Conservation (phyloP, 2,329 filamentous ascomycete species). For the Nemania sp. region DNA sequence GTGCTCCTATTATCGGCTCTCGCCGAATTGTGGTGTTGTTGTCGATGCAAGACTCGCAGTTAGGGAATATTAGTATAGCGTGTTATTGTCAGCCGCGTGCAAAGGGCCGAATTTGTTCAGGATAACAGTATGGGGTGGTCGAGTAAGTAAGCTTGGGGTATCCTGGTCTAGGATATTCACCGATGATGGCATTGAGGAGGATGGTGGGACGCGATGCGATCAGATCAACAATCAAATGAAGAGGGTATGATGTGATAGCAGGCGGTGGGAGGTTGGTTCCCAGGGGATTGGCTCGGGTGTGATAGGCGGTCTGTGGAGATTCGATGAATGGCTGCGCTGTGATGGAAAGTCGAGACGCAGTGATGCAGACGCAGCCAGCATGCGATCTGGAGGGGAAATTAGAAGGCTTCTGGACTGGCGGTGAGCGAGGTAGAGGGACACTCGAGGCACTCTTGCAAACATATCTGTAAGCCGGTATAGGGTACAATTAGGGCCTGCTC, state of each 20-base stretch:
- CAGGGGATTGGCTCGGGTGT: constrained; percentile 29
- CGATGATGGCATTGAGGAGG: constrained; percentile 24
- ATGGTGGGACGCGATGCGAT: constrained; percentile 22
- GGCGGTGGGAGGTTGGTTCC: constrained; percentile 21
- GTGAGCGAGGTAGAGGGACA: constrained; percentile 24
- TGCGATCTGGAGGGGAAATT: constrained; percentile 27
- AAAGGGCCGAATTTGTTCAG: constrained; percentile 23
- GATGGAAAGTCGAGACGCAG: constrained; percentile 22
- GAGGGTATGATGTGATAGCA: constrained; percentile 26
- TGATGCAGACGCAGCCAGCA: constrained; percentile 22
- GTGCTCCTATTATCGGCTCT: constrained; percentile 11
- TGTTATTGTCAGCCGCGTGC: constrained; percentile 19
- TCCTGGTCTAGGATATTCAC: constrained; percentile 19
- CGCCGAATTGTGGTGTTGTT: neutral
- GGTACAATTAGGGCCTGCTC: constrained; percentile 10
- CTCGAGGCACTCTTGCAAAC: neutral
- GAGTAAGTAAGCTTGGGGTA: constrained; percentile 20
- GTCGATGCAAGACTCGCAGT: constrained; percentile 8
- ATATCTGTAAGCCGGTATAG: neutral
- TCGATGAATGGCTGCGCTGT: constrained; percentile 22
- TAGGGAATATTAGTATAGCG: constrained; percentile 5
- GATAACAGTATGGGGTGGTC: constrained; percentile 5
- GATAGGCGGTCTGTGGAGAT: constrained; percentile 27
- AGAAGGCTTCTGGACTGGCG: constrained; percentile 28
- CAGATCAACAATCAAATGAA: constrained; percentile 24